Conservation (phyloP, 2,329 filamentous ascomycete species). For the Penicillium italicum region DNA sequence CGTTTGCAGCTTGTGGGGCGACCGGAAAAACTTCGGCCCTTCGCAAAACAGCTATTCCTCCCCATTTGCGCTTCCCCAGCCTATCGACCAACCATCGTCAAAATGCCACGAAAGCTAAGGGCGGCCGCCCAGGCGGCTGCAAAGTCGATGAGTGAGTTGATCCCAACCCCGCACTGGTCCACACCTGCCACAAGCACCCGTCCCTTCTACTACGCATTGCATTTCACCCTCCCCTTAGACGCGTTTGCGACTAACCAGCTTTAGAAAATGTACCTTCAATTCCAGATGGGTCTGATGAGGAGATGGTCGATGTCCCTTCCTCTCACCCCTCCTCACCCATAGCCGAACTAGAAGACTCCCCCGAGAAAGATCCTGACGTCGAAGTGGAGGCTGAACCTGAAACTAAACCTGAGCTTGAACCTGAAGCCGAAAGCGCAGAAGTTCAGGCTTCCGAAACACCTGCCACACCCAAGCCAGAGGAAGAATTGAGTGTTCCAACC, state of each 20-base stretch:
- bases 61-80: conserved; percentile 5
- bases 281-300: conserved; percentile 45
- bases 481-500: conserved; percentile 42
- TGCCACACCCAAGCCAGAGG: conserved; percentile 35
- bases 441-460: conserved; percentile 10
- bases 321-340: conserved; percentile 22
- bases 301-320: conserved; percentile 30
- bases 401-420: conserved; percentile 29
- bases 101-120: conserved; percentile 46
- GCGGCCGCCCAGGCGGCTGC: conserved; percentile 47
- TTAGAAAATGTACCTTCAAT: conserved; percentile 42
- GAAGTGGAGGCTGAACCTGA: conserved; percentile 18
- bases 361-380: conserved; percentile 24
- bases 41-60: conserved; percentile 18
- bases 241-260: conserved; percentile 20
- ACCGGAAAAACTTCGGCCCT: conserved; percentile 12
- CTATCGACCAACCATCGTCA: conserved; percentile 6
- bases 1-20: neutral
- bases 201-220: neutral
- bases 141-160: conserved; percentile 43
- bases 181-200: neutral
- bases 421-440: conserved; percentile 40
- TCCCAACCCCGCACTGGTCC: neutral
- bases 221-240: conserved; percentile 3
- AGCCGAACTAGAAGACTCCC: conserved; percentile 17